Base-by-base conservation (phyloP, 2,329 filamentous ascomycete genomes). In the Penicillium olsonii region DNA sequence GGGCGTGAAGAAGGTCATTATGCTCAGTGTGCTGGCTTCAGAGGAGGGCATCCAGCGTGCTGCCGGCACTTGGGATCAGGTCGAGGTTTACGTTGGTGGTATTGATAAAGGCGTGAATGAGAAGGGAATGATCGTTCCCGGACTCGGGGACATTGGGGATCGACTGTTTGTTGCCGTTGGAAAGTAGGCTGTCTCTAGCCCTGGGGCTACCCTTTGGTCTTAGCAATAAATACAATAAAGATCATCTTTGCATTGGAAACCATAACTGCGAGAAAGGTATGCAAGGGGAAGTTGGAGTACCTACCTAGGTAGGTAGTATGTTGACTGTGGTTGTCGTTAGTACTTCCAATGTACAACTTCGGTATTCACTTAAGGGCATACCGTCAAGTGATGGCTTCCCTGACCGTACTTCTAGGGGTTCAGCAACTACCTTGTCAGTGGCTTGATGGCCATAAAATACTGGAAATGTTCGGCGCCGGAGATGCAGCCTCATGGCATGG, bases 51-150 rank as follows among this genome's bases (percentile, higher is more conserved):
- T 96, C 45, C 66, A 70, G 47, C 81, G 78, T 48, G 92, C 89
- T 2, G 90, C 90, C 0, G 76, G 72, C 9, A 87, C 90, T 71
- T 96, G 91, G 90, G 79, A 84, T 1, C 87, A 66, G 5, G 70
- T 75, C 37, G 63, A 75, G 60, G 79, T 97, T 47, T 96, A 89
- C 85, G 78, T 92, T 33, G 92, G 90, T 0, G 90, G 84, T 1
- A 78, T 95, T 17, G 92, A 97, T 70, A 74, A 75, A 55, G 80
- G 47, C 26, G 77, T 94, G 45, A 90, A 91, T 57, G 77, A 81
- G n/a, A 80, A 78, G 57, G 92, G 92, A 8, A 96, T 96, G 91
- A 85, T 96, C 56, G 88, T 87, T 75, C 92, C 92, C 0, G 92
- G 92, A 0, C 65, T 96, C 56, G 92, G 92, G 1, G 92, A 96